A percentile compares a stretch with the other conserved stretches of the same genome.
These are phyloP conservation scores for Cylindrotheca fusiformis DNA, from an alignment of 108 stramenopile species.

Conservation along the genomic window DNA sequence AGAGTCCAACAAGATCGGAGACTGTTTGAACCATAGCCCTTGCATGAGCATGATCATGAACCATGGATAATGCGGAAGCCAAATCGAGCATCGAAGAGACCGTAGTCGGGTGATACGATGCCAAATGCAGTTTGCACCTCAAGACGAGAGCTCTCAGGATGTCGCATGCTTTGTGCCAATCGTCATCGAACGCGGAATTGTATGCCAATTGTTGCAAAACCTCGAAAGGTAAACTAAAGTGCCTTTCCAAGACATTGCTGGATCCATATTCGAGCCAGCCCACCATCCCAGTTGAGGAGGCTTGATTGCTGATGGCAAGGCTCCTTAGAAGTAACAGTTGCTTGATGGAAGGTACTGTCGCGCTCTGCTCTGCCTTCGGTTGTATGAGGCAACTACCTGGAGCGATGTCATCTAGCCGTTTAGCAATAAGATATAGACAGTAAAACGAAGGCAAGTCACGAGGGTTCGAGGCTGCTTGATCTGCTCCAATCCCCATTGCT, in stretches of 20 bases:
- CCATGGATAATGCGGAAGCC: constrained; percentile 17
- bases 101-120: constrained; percentile 31
- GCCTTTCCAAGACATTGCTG: constrained; percentile 34
- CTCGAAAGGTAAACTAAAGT: constrained; percentile 26
- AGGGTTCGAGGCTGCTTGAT: constrained; percentile 17
- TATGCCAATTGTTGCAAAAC: constrained; percentile 24
- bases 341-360: constrained; percentile 2
- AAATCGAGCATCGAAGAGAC: constrained; percentile 42
- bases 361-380: not conserved
- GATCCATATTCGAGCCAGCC: constrained; percentile 48
- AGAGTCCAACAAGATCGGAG: constrained; percentile 15
- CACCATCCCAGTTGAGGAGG: constrained; percentile 42
- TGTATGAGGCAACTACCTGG: constrained; percentile 1
- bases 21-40: constrained; percentile 11
- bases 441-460: constrained; percentile 35
- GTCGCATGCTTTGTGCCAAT: constrained; percentile 34
- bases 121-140: constrained; percentile 34
- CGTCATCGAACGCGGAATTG: constrained; percentile 20
- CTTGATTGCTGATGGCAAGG: constrained; percentile 40
- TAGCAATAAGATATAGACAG: constrained; percentile 28
- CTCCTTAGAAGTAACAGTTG: constrained; percentile 18
- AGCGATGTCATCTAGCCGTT: not conserved
- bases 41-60: constrained; percentile 9
- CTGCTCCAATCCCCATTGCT: constrained; percentile 7
- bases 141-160: constrained; percentile 30